These are phyloP conservation scores for Iris macrosiphon DNA, from an alignment of 106 monocot species.

Conservation along the genomic window DNA sequence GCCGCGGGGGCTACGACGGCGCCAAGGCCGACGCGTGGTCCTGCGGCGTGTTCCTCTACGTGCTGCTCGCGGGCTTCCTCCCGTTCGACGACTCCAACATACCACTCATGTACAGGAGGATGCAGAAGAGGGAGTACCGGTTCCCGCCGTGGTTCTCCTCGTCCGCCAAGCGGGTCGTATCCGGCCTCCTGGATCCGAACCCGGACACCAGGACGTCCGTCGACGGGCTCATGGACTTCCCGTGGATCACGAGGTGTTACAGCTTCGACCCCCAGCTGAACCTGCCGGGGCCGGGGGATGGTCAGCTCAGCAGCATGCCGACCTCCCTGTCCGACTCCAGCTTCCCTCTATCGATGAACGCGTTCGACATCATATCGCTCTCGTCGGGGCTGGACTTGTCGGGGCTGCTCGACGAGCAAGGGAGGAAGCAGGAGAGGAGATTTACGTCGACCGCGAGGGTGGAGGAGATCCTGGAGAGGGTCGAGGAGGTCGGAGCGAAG, in stretches of 20 bases:
- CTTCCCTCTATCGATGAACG: conserved; percentile 21
- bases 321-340: conserved; percentile 30
- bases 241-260: conserved; percentile 17
- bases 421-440: conserved; percentile 7
- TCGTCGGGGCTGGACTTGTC: conserved; percentile 25
- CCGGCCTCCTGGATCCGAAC: conserved; percentile 41
- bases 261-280: background rate
- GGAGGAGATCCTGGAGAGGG: conserved; percentile 13
- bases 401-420: conserved; percentile 19
- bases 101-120: conserved; percentile 30
- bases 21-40: conserved; percentile 52
- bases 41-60: conserved; percentile 24
- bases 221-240: conserved; percentile 14
- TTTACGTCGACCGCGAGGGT: conserved; percentile 17
- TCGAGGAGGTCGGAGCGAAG: conserved; percentile 9
- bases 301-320: background rate
- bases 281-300: background rate
- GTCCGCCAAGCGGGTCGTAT: conserved; percentile 20
- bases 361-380: conserved; percentile 32
- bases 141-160: conserved; percentile 40
- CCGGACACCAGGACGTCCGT: conserved; percentile 36
- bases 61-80: conserved; percentile 16
- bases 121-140: conserved; percentile 26
- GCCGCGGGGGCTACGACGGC: conserved; percentile 35
- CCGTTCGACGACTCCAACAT: conserved; percentile 53